Evolutionary conservation across 225 moss, liverwort and hornwort genomes (phyloP).

Genomic region (Physcomitrellopsis africana): DNA sequence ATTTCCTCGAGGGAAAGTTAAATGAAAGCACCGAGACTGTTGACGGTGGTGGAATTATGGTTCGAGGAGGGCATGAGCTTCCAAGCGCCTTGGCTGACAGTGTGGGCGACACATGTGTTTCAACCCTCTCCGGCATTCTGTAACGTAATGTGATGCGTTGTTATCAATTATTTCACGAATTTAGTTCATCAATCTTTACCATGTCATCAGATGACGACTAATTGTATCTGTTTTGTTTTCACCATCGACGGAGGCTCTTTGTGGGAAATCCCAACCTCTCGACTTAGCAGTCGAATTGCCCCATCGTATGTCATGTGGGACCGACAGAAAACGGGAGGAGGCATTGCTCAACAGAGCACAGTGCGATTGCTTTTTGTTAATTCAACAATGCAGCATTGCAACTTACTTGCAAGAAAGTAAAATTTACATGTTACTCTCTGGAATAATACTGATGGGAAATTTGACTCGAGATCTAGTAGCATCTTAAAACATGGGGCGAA

Average conservation of each 20-base stretch:
- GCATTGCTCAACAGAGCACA: not conserved
- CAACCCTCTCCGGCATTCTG: constrained; percentile 34
- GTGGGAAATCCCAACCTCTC: constrained; percentile 12
- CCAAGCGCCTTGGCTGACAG: constrained; percentile 18
- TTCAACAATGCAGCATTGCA: not conserved
- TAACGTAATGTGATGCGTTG: not conserved
- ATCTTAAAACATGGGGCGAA: not conserved
- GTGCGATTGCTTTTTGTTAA: not conserved
- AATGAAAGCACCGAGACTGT: constrained; percentile 27
- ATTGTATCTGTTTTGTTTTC: not conserved
- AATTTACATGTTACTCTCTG: constrained; percentile 6
- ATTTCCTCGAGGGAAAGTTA: constrained; percentile 28
- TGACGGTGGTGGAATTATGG: constrained; percentile 12
- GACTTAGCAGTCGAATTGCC: not conserved
- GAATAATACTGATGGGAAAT: not conserved
- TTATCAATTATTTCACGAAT: not conserved
- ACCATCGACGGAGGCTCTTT: constrained; percentile 11
- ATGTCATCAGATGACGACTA: constrained; percentile 10
- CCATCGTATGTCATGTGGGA: not conserved
- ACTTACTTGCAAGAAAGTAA: not conserved
- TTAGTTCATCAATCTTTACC: constrained; percentile 23
- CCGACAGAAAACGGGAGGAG: not conserved
- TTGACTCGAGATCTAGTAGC: constrained; percentile 4
- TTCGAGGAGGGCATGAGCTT: constrained; percentile 33
- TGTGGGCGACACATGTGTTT: constrained; percentile 18